Evolutionary conservation across 495 filamentous ascomycete genomes (phyloP).

Genomic region (Lepidopterella palustris): DNA sequence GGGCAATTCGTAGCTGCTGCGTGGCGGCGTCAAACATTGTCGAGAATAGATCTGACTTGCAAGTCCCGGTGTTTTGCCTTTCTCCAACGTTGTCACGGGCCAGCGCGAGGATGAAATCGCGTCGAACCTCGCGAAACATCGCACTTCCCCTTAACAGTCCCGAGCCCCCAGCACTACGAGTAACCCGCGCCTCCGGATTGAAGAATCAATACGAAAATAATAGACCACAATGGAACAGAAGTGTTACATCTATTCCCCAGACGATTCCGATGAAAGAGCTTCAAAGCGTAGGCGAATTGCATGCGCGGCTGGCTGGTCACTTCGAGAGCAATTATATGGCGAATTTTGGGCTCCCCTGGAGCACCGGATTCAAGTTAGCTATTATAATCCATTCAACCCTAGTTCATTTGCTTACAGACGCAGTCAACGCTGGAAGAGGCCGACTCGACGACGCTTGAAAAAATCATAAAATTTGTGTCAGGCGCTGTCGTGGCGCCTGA

Average conservation of each 20-base stretch:
- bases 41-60: no score
- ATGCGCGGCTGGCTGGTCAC: conserved; percentile 24
- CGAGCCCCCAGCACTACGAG: no score
- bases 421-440: conserved; percentile 57
- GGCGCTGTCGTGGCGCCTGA: conserved; percentile 21
- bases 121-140: no score
- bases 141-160: no score
- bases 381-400: conserved; percentile 14
- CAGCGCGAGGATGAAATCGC: no score
- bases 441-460: conserved; percentile 52
- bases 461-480: conserved; percentile 60
- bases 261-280: conserved; percentile 14
- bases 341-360: conserved; percentile 63
- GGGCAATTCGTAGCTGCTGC: no score
- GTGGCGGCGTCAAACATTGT: no score
- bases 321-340: conserved; percentile 58
- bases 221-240: no score
- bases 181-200: no score
- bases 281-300: conserved; percentile 30
- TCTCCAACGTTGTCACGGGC: no score
- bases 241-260: conserved; percentile 33
- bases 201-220: no score
- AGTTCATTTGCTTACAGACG: conserved; percentile 16
- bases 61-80: no score
- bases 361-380: conserved; percentile 56